phyloP scores from a whole-genome alignment of 2,329 filamentous ascomycete species.

The Fusarium begoniae region DNA sequence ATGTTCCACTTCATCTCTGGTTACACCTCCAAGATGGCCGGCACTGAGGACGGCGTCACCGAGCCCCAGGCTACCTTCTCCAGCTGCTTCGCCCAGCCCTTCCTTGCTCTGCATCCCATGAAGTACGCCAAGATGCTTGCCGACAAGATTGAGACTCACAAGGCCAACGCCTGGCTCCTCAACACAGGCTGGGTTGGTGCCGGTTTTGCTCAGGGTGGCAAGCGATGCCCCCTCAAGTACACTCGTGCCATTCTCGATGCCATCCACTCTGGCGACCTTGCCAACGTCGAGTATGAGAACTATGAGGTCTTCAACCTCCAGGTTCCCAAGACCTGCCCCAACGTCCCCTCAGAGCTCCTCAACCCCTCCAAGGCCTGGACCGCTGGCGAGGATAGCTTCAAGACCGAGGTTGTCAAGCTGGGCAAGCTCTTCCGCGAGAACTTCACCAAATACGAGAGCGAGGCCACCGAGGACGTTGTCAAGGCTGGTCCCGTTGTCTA shows the following conservation, averaged over 20 bases:
- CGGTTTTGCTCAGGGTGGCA: conserved; percentile 88
- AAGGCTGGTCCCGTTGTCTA: conserved; percentile 65
- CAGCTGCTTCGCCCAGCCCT: conserved; percentile 98
- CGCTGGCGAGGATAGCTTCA: conserved; percentile 81
- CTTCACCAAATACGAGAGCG: conserved; percentile 92
- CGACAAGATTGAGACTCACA: conserved; percentile 95
- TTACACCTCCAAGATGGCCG: conserved; percentile 99
- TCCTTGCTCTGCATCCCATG: conserved; percentile 99
- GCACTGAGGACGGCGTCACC: conserved; percentile 95
- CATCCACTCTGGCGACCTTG: conserved; percentile 96
- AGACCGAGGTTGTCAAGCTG: conserved; percentile 88
- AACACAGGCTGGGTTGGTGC: conserved; percentile 98
- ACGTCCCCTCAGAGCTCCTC: conserved; percentile 89
- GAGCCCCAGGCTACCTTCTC: conserved; percentile 99
- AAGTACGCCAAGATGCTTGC: conserved; percentile 98
- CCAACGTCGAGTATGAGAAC: conserved; percentile 90
- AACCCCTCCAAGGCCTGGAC: conserved; percentile 97
- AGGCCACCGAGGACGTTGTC: conserved; percentile 83
- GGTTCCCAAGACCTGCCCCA: conserved; percentile 91
- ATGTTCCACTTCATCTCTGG: conserved; percentile 99
- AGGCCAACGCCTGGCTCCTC: conserved; percentile 96
- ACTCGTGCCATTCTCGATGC: conserved; percentile 97
- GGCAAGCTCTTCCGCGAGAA: conserved; percentile 92
- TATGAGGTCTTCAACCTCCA: conserved; percentile 97
- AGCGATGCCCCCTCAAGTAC: conserved; percentile 98